These are phyloP conservation scores for Trametes cubensis DNA, from an alignment of 768 basidiomycete genomes.

Conservation along the genomic window DNA sequence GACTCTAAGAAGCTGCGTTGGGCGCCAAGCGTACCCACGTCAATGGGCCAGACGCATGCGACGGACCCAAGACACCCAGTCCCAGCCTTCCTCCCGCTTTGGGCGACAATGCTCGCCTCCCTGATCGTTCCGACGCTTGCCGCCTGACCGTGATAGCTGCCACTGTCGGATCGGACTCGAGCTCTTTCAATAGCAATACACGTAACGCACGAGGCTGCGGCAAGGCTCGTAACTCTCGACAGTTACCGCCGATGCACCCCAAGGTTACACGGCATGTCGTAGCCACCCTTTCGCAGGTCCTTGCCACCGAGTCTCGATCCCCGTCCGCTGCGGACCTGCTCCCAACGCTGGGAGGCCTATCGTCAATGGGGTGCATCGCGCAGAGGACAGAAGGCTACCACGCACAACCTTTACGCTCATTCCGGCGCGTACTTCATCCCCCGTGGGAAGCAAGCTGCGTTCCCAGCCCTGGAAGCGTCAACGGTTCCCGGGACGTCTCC, in stretches of 20 bases:
- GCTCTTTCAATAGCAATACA: neutral
- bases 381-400: neutral
- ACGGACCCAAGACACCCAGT: conserved; percentile 14
- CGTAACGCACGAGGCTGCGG: conserved; percentile 5
- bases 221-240: neutral
- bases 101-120: neutral
- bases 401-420: neutral
- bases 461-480: conserved; percentile 12
- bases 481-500: conserved; percentile 15
- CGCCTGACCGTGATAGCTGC: conserved; percentile 2
- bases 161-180: neutral
- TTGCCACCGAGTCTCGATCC: neutral
- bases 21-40: conserved; percentile 21
- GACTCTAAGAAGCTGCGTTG: conserved; percentile 5
- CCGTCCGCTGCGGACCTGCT: neutral
- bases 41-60: conserved; percentile 1
- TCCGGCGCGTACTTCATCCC: neutral
- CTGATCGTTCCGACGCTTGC: neutral
- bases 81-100: neutral
- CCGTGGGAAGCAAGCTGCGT: conserved; percentile 8
- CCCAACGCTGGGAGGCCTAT: neutral
- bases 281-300: neutral
- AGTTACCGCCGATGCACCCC: neutral
- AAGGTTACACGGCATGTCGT: neutral
- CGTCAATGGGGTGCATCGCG: neutral